Conservation (phyloP, 2,329 filamentous ascomycete species). For the Lecanicillium sp. region DNA sequence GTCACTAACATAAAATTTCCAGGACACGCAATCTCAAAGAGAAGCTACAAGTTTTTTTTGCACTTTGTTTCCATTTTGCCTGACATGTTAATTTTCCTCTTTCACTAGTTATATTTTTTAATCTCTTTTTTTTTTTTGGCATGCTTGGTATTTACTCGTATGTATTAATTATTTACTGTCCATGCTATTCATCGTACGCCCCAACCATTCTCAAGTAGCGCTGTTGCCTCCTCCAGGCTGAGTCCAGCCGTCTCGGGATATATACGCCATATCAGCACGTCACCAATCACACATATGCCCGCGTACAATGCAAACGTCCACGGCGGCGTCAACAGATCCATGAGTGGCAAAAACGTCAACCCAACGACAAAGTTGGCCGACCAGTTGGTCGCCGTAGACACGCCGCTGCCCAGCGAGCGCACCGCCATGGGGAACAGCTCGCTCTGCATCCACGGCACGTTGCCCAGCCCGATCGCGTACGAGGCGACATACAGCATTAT, state of each 20-base stretch:
- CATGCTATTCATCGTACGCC: slow-evolving; percentile 43
- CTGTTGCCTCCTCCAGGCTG: slow-evolving; percentile 72
- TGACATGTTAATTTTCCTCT: no score
- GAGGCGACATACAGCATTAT: slow-evolving; percentile 79
- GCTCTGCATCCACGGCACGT: slow-evolving; percentile 93
- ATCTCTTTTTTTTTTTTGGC: neutral
- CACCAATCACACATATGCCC: slow-evolving; percentile 60
- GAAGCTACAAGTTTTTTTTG: slow-evolving; percentile 14
- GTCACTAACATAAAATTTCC: neutral
- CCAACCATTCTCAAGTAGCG: slow-evolving; percentile 66
- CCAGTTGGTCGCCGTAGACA: slow-evolving; percentile 82
- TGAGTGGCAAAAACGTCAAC: slow-evolving; percentile 80
- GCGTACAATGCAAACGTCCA: slow-evolving; percentile 83
- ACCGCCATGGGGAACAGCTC: slow-evolving; percentile 80
- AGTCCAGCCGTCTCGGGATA: slow-evolving; percentile 86
- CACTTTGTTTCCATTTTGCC: neutral
- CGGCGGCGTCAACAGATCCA: slow-evolving; percentile 65
- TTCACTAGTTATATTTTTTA: neutral
- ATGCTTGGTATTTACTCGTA: no score
- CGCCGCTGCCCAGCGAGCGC: slow-evolving; percentile 63
- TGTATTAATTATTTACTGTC: neutral
- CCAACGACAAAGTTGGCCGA: slow-evolving; percentile 79
- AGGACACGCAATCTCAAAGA: slow-evolving; percentile 14
- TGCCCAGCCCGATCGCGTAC: slow-evolving; percentile 83
- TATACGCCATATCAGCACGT: slow-evolving; percentile 61